Evolutionary conservation across 768 basidiomycete species (phyloP).

Genomic region (Paxillus ammoniavirescens): DNA sequence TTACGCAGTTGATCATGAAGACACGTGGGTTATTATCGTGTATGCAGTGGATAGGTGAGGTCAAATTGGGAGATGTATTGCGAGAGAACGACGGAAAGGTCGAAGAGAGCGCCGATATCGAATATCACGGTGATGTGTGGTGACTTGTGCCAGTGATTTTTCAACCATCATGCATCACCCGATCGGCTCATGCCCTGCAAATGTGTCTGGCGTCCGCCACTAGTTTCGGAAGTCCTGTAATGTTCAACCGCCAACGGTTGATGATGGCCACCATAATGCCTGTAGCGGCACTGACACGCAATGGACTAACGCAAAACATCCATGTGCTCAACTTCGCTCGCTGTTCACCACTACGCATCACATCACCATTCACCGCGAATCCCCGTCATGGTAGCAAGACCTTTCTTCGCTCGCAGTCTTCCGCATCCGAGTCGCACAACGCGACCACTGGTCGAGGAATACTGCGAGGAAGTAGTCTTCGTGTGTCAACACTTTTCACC

Average conservation of each 20-base stretch:
- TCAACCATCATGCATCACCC: no score
- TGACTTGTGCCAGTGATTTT: no score
- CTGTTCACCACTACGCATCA: not conserved
- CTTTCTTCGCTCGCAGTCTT: conserved; percentile 5
- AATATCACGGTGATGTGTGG: no score
- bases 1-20: no score
- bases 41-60: no score
- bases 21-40: no score
- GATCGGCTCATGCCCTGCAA: no score
- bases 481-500: conserved; percentile 40
- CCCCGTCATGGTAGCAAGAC: not conserved
- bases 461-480: conserved; percentile 19
- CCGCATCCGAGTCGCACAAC: conserved; percentile 8
- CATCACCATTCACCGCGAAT: not conserved
- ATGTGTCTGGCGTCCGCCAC: no score
- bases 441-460: conserved; percentile 6
- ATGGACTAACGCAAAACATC: conserved; percentile 1
- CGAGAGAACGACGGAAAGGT: no score
- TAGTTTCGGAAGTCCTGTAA: no score
- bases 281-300: not conserved
- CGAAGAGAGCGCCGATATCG: no score
- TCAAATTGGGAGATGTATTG: no score
- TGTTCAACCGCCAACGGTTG: not conserved
- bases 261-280: not conserved
- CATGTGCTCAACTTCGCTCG: not conserved